Evolutionary conservation across 805 yeast genomes (phyloP).

Genomic region (Sugiyamaella boreocaroliniensis): DNA sequence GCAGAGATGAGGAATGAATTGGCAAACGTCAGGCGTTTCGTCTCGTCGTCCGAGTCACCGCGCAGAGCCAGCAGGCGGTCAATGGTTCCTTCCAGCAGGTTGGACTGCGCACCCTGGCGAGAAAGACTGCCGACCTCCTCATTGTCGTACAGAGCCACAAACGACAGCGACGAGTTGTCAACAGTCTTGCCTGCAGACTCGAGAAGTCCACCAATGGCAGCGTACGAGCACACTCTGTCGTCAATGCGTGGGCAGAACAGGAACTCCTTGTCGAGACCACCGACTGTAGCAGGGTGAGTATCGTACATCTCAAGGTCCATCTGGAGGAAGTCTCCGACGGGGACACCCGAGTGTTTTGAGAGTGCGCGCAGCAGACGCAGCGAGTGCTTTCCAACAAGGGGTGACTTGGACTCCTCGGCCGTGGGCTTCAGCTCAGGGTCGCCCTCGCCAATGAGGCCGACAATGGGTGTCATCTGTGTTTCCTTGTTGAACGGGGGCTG

Average conservation of each 20-base stretch:
- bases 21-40: conserved; percentile 43
- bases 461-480: conserved; percentile 67
- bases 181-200: conserved; percentile 30
- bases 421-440: conserved; percentile 40
- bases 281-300: conserved; percentile 67
- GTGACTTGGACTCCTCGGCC: conserved; percentile 53
- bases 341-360: conserved; percentile 50
- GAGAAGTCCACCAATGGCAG: conserved; percentile 58
- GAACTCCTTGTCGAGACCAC: conserved; percentile 69
- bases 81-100: conserved; percentile 57
- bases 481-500: conserved; percentile 64
- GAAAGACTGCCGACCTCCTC: conserved; percentile 77
- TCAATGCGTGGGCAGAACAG: conserved; percentile 75
- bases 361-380: conserved; percentile 58
- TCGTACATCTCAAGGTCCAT: conserved; percentile 73
- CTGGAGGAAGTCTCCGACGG: conserved; percentile 55
- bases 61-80: conserved; percentile 35
- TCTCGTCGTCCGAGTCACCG: conserved; percentile 29
- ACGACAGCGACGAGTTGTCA: conserved; percentile 31
- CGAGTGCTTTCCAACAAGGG: conserved; percentile 61
- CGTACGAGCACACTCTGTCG: conserved; percentile 71
- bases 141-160: conserved; percentile 65
- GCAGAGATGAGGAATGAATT: conserved; percentile 73
- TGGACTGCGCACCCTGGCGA: conserved; percentile 76
- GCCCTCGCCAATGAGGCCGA: conserved; percentile 43